phyloP scores from a whole-genome alignment of 768 basidiomycete species.

The Scleroderma bovista region DNA sequence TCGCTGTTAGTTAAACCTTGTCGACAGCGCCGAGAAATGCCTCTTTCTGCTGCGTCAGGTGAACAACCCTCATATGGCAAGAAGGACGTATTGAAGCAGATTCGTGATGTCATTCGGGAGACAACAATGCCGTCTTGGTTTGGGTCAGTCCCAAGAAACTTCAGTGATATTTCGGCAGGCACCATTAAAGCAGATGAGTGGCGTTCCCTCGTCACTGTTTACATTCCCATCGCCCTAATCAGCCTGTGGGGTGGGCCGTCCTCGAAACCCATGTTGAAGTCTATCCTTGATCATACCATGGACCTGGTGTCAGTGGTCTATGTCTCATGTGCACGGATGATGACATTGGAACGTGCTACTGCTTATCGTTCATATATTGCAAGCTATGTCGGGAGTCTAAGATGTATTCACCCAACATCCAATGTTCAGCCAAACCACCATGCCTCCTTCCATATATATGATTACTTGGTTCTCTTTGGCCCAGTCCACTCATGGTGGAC shows the following conservation, averaged over 20 bases:
- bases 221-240: constrained; percentile 15
- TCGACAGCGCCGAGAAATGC: too few relatives aligned
- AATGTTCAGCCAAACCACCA: constrained; percentile 23
- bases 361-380: constrained; percentile 14
- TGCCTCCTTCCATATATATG: constrained; percentile 24
- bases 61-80: background rate
- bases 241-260: constrained; percentile 13
- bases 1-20: background rate
- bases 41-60: background rate
- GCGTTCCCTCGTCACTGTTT: constrained; percentile 6
- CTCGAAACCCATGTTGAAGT: background rate
- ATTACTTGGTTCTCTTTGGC: constrained; percentile 32
- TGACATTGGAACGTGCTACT: background rate
- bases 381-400: constrained; percentile 12
- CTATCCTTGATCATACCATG: constrained; percentile 25
- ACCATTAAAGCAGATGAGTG: constrained; percentile 21
- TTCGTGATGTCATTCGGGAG: constrained; percentile 1
- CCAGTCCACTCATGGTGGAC: constrained; percentile 36
- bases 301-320: constrained; percentile 18
- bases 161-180: constrained; percentile 6
- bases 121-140: constrained; percentile 13
- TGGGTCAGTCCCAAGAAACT: constrained; percentile 11
- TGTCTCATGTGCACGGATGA: constrained; percentile 12
- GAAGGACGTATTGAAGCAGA: too few relatives aligned
- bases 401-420: constrained; percentile 13